Evolutionary conservation across 1,284 basidiomycete species (phyloP).

Genomic region (Bjerkandera adusta): DNA sequence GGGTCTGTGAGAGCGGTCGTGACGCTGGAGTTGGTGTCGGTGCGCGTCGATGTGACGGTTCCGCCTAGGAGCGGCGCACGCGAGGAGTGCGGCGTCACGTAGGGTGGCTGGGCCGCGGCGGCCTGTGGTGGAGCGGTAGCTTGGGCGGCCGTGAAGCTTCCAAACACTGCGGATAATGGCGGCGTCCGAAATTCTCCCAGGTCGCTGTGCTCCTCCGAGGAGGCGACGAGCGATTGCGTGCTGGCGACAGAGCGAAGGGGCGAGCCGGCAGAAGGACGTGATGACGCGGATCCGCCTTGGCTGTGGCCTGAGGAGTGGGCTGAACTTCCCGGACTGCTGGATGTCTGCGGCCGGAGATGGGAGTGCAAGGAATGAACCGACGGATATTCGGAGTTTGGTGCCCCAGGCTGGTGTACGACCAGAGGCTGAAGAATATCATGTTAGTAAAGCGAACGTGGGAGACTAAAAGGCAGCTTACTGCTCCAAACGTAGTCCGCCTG

Average conservation of each 20-base stretch:
- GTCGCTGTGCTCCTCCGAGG: slow-evolving; percentile 39
- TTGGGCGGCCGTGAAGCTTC: slow-evolving; percentile 10
- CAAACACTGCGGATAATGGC: slow-evolving; percentile 32
- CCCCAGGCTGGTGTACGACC: slow-evolving; percentile 40
- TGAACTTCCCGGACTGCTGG: slow-evolving; percentile 48
- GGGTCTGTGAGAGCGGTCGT: slow-evolving; percentile 35
- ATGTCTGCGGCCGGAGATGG: slow-evolving; percentile 43
- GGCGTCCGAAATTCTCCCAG: slow-evolving; percentile 29
- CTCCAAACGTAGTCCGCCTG: slow-evolving; percentile 57
- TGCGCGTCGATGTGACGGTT: slow-evolving; percentile 28
- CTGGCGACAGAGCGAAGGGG: slow-evolving; percentile 36
- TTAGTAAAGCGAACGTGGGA: slow-evolving; percentile 1
- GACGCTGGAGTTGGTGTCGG: slow-evolving; percentile 29
- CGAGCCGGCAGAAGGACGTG: slow-evolving; percentile 46
- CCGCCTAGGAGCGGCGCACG: slow-evolving; percentile 17
- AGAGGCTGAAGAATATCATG: slow-evolving; percentile 30
- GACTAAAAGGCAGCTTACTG: slow-evolving; percentile 37
- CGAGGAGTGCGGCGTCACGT: slow-evolving; percentile 10
- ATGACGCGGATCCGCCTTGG: slow-evolving; percentile 44
- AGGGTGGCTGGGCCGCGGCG: slow-evolving; percentile 13
- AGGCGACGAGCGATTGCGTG: slow-evolving; percentile 42
- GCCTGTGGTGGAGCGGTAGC: slow-evolving; percentile 9
- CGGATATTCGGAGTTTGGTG: slow-evolving; percentile 48
- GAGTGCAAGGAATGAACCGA: slow-evolving; percentile 62
- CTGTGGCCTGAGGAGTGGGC: slow-evolving; percentile 40